Evolutionary conservation across 257 asterid species (phyloP).

Genomic region (Echium plantagineum): DNA sequence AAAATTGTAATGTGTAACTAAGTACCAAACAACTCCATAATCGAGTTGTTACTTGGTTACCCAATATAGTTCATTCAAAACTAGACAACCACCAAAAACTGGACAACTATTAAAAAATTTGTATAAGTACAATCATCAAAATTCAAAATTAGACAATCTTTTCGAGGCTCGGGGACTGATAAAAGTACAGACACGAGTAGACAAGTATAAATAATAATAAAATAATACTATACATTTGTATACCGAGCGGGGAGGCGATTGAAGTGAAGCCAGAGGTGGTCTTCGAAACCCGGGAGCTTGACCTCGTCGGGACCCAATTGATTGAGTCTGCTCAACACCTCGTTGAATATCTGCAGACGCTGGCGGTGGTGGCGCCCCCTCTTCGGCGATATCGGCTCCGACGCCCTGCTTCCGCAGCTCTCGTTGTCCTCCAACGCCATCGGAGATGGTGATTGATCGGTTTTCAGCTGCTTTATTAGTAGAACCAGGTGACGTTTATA

Average conservation of each 20-base stretch:
- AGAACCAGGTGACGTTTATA: no score
- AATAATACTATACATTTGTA: background rate
- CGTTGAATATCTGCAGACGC: conserved; percentile 26
- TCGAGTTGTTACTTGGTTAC: no score
- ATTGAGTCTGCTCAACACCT: conserved; percentile 31
- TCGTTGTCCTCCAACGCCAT: conserved; percentile 30
- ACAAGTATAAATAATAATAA: background rate
- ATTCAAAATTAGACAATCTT: no score
- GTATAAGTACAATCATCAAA: no score
- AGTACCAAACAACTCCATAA: no score
- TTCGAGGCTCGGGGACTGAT: no score
- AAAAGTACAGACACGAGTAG: background rate
- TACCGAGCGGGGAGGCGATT: conserved; percentile 42
- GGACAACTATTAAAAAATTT: no score
- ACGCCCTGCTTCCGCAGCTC: conserved; percentile 44
- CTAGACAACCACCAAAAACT: no score
- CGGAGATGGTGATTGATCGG: background rate
- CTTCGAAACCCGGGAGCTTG: conserved; percentile 39
- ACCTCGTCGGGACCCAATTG: conserved; percentile 30
- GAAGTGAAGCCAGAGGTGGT: conserved; percentile 47
- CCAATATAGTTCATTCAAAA: no score
- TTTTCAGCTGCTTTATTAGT: no score
- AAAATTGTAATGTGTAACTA: no score
- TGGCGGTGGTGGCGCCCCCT: conserved; percentile 26
- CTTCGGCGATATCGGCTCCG: conserved; percentile 23